These are phyloP conservation scores for Xanthoconium stramineum DNA, from an alignment of 768 basidiomycete species.

Conservation along the genomic window DNA sequence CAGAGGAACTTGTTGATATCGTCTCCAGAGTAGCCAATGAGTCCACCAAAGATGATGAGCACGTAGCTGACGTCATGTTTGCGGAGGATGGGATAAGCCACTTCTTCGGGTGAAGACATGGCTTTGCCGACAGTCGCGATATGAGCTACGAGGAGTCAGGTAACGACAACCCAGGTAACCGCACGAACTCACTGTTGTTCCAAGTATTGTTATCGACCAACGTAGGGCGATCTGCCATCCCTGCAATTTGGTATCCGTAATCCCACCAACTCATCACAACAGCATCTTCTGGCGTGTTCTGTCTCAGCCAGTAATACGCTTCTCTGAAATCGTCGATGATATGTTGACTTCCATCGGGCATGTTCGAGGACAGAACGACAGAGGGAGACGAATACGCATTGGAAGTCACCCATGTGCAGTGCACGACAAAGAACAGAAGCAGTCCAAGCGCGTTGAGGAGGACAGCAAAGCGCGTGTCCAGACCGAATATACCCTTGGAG, in stretches of 20 bases:
- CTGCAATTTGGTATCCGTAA: conserved; percentile 99
- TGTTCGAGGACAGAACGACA: conserved; percentile 82
- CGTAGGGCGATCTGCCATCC: conserved; percentile 96
- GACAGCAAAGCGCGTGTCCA: conserved; percentile 79
- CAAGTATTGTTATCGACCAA: conserved; percentile 99
- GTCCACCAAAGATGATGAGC: conserved; percentile 94
- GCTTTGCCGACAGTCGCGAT: conserved; percentile 99
- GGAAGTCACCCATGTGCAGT: conserved; percentile 96
- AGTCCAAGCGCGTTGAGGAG: conserved; percentile 72
- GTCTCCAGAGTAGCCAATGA: conserved; percentile 96
- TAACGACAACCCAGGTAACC: conserved; percentile 1
- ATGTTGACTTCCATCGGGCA: conserved; percentile 81
- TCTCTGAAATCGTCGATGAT: conserved; percentile 99
- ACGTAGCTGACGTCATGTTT: conserved; percentile 99
- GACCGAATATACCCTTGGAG: conserved; percentile 70
- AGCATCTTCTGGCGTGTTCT: conserved; percentile 89
- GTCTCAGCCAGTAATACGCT: conserved; percentile 97
- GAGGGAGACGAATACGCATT: conserved; percentile 96
- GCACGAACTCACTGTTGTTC: conserved; percentile 84
- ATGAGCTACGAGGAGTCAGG: conserved; percentile 55
- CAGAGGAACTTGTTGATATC: conserved; percentile 99
- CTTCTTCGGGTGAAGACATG: conserved; percentile 92
- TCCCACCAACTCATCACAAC: conserved; percentile 99
- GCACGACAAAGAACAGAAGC: conserved; percentile 87
- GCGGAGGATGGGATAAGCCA: conserved; percentile 93